Evolutionary conservation across 225 moss, liverwort and hornwort species (phyloP).

Genomic region (Ulota crispa): DNA sequence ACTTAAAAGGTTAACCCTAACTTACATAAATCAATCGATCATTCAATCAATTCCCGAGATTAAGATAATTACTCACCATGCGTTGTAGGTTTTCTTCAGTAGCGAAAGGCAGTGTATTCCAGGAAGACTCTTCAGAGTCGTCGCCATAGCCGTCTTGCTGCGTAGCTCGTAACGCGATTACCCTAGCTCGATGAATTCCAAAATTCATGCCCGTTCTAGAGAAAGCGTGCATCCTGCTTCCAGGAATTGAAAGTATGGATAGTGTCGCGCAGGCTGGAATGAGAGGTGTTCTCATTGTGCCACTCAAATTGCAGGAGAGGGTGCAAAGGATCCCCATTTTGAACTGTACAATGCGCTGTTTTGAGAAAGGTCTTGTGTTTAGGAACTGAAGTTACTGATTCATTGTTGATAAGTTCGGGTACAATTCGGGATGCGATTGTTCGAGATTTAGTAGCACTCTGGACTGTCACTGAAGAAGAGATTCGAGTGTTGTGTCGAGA

Average conservation of each 20-base stretch:
- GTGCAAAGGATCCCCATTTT: slow-evolving; percentile 10
- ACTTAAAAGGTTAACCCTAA: background rate
- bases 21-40: background rate
- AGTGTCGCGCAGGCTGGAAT: background rate
- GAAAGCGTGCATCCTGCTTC: slow-evolving; percentile 1
- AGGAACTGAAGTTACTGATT: background rate
- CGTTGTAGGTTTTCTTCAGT: slow-evolving; percentile 52
- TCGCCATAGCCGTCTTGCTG: slow-evolving; percentile 38
- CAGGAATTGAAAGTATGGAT: background rate
- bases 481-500: background rate
- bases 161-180: slow-evolving; percentile 21
- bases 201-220: background rate
- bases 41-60: background rate
- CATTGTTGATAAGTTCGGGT: background rate
- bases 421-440: background rate
- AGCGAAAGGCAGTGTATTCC: slow-evolving; percentile 50
- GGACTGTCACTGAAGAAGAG: background rate
- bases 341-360: background rate
- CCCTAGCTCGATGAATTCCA: slow-evolving; percentile 19
- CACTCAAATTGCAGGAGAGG: background rate
- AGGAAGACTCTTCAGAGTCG: slow-evolving; percentile 9
- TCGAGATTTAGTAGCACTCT: background rate
- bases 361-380: background rate
- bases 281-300: background rate
- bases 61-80: slow-evolving; percentile 45